A percentile compares a stretch with the other conserved stretches of the same genome.
Conservation (phyloP, 2,329 filamentous ascomycete species). For the Apiospora marii region DNA sequence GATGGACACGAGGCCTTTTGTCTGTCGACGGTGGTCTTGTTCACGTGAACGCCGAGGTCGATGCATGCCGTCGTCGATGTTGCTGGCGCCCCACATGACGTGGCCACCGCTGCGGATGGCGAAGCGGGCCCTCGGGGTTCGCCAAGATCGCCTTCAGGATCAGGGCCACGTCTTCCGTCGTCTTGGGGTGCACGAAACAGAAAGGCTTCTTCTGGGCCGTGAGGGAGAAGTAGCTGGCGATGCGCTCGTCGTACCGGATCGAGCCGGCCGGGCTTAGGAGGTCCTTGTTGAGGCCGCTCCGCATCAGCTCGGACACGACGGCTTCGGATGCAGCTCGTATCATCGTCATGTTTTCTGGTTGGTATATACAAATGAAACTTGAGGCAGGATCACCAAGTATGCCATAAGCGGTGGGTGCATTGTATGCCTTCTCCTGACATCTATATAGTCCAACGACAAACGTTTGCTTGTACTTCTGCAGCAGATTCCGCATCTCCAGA, state of each 20-base stretch:
- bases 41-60: slow-evolving; percentile 37
- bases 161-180: not conserved
- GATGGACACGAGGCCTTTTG: slow-evolving; percentile 35
- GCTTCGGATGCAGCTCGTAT: not conserved
- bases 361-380: too few species aligned
- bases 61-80: slow-evolving; percentile 41
- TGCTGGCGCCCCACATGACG: slow-evolving; percentile 45
- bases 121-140: slow-evolving; percentile 35
- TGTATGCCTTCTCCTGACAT: too few species aligned
- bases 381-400: too few species aligned
- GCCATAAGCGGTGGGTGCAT: too few species aligned
- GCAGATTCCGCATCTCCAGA: too few species aligned
- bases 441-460: too few species aligned
- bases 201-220: not conserved
- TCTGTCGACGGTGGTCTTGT: not conserved
- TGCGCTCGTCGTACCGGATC: not conserved
- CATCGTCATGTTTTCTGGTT: too few species aligned
- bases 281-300: not conserved
- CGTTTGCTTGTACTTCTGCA: too few species aligned
- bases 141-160: not conserved
- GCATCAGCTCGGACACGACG: not conserved
- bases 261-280: not conserved
- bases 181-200: slow-evolving; percentile 15
- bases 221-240: slow-evolving; percentile 18
- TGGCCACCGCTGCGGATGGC: slow-evolving; percentile 51